phyloP scores from a whole-genome alignment of 805 yeast species.

The Kodamaea nitidulidarum region DNA sequence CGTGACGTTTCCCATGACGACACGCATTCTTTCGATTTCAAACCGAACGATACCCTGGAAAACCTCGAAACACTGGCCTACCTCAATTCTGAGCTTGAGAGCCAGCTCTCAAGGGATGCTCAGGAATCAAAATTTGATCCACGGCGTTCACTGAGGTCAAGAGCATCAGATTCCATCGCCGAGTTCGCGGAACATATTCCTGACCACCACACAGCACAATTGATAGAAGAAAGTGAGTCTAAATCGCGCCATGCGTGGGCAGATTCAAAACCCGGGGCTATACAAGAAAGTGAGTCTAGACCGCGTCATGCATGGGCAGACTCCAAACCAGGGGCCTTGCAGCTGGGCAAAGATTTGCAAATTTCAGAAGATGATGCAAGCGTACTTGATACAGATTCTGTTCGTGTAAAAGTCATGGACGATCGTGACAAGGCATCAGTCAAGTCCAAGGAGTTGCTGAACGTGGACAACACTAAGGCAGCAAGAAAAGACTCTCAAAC shows the following conservation, averaged over 20 bases:
- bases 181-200: conserved; percentile 2
- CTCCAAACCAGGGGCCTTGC: background rate
- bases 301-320: background rate
- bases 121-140: background rate
- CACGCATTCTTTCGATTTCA: conserved; percentile 1
- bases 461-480: background rate
- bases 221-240: background rate
- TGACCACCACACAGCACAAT: background rate
- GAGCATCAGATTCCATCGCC: background rate
- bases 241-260: background rate
- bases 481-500: background rate
- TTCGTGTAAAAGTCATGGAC: too few relatives aligned
- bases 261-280: background rate
- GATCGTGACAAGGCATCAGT: background rate
- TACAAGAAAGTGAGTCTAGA: background rate
- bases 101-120: background rate
- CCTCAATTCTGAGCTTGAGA: background rate
- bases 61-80: conserved; percentile 1
- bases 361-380: too few relatives aligned
- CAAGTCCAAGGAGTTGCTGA: background rate
- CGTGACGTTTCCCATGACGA: background rate
- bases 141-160: conserved; percentile 1
- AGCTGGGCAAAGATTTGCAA: too few relatives aligned
- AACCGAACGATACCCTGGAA: background rate
- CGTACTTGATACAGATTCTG: too few relatives aligned